These are phyloP conservation scores for Chalaropsis thielavioides DNA, from an alignment of 2,329 filamentous ascomycete genomes.

Conservation along the genomic window DNA sequence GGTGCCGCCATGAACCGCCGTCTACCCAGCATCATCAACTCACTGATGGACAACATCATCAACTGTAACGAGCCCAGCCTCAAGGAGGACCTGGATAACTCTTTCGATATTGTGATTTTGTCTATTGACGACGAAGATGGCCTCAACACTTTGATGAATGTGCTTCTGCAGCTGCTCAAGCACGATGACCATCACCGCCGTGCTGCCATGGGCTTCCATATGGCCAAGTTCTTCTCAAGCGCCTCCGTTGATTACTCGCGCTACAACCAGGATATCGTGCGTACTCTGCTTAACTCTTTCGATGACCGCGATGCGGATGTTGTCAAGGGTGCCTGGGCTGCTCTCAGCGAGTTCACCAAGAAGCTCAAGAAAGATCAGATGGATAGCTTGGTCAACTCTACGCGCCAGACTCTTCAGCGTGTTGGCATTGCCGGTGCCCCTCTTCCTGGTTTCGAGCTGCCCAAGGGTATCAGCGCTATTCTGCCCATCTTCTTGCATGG, in stretches of 20 bases:
- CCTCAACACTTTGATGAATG: conserved; percentile 88
- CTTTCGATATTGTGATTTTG: conserved; percentile 78
- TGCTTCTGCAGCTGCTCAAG: conserved; percentile 74
- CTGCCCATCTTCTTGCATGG: conserved; percentile 95
- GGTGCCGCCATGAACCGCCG: conserved; percentile 80
- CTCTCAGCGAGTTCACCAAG: conserved; percentile 75
- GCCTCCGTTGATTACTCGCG: conserved; percentile 80
- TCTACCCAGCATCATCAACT: conserved; percentile 78
- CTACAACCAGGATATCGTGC: conserved; percentile 91
- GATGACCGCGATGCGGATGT: conserved; percentile 73
- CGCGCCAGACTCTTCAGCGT: conserved; percentile 70
- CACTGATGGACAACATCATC: conserved; percentile 86
- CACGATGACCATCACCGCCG: conserved; percentile 83
- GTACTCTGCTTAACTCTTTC: conserved; percentile 79
- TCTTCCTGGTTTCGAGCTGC: conserved; percentile 75
- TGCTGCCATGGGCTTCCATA: conserved; percentile 59
- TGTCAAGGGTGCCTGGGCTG: conserved; percentile 79
- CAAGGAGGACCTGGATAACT: conserved; percentile 54
- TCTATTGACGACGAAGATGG: conserved; percentile 95
- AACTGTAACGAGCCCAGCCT: conserved; percentile 60
- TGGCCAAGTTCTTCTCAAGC: conserved; percentile 73
- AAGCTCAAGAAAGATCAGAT: conserved; percentile 92
- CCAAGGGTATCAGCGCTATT: conserved; percentile 94
- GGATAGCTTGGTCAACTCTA: conserved; percentile 80
- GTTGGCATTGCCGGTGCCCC: conserved; percentile 77